These are phyloP conservation scores for Chlamydomonas applanata DNA, from an alignment of 139 green algal genomes.

Conservation along the genomic window DNA sequence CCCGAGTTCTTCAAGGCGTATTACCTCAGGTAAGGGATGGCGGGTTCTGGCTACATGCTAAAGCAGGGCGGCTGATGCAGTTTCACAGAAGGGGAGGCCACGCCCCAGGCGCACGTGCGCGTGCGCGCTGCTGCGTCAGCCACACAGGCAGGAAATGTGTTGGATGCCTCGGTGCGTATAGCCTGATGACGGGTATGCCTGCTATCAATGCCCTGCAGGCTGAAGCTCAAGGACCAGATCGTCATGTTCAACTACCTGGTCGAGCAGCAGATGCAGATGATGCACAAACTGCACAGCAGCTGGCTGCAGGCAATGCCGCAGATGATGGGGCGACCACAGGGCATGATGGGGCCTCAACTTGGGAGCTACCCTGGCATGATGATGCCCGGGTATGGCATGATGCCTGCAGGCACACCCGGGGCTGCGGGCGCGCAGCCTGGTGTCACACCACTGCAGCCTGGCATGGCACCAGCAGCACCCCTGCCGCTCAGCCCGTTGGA, in stretches of 20 bases:
- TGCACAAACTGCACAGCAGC: constrained; percentile 24
- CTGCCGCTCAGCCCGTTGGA: not conserved
- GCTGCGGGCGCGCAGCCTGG: not conserved
- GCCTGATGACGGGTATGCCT: no score
- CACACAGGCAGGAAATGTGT: no score
- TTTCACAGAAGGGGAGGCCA: no score
- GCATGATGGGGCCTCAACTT: not conserved
- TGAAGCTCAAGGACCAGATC: constrained; percentile 82
- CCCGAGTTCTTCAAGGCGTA: constrained; percentile 87
- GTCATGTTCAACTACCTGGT: constrained; percentile 93
- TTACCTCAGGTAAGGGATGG: constrained; percentile 52
- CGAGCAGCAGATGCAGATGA: constrained; percentile 73
- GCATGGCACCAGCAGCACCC: not conserved
- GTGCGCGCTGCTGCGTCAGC: no score
- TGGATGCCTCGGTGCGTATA: no score
- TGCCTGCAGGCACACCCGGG: not conserved
- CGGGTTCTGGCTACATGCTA: no score
- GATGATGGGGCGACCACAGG: constrained; percentile 17
- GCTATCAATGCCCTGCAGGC: constrained; percentile 4
- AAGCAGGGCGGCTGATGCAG: no score
- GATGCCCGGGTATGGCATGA: constrained; percentile 2
- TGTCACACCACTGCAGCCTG: no score
- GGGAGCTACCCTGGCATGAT: not conserved
- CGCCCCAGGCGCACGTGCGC: no score
- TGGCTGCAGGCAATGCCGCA: constrained; percentile 36